Percentiles rank a stretch among this genome's conserved stretches.
Conservation (phyloP, 164 flowering plant species). For the Aristolochia californica region DNA sequence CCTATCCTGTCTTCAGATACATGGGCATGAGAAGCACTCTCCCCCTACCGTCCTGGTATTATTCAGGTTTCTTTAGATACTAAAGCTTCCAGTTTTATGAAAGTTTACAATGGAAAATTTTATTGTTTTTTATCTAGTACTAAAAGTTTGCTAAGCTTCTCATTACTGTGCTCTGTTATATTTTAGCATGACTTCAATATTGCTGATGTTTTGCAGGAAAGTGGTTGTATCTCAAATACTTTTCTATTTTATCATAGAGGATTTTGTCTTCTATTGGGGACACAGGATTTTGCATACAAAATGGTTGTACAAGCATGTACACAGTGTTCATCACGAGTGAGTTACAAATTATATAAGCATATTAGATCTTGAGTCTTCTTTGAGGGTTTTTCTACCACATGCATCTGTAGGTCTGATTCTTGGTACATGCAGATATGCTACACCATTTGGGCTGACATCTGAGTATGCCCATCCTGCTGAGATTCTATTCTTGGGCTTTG, state of each 20-base stretch:
- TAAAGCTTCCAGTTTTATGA: no score
- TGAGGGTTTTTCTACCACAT: not conserved
- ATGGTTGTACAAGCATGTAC: slow-evolving; percentile 97
- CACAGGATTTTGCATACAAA: slow-evolving; percentile 89
- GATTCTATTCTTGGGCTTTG: slow-evolving; percentile 95
- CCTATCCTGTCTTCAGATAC: slow-evolving; percentile 84
- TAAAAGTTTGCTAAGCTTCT: no score
- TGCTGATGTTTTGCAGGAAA: slow-evolving; percentile 48
- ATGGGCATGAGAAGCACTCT: slow-evolving; percentile 98
- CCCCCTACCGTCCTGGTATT: slow-evolving; percentile 98
- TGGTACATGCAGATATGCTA: slow-evolving; percentile 60
- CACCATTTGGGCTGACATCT: slow-evolving; percentile 96
- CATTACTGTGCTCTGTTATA: no score
- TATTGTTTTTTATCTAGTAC: no score
- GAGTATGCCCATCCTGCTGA: slow-evolving; percentile 99
- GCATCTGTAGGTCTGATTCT: not conserved
- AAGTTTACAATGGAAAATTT: no score
- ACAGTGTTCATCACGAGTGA: slow-evolving; percentile 98
- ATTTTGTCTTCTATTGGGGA: slow-evolving; percentile 96
- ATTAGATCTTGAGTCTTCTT: not conserved
- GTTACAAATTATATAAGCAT: slow-evolving; percentile 12
- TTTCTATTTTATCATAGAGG: slow-evolving; percentile 89
- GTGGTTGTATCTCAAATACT: slow-evolving; percentile 60
- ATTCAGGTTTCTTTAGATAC: slow-evolving; percentile 52
- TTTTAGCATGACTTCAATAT: not conserved